Percentiles rank a stretch among this genome's conserved stretches.
phyloP scores from a whole-genome alignment of 2,329 filamentous ascomycete genomes.

The Monilinia vaccinii-corymbosi region DNA sequence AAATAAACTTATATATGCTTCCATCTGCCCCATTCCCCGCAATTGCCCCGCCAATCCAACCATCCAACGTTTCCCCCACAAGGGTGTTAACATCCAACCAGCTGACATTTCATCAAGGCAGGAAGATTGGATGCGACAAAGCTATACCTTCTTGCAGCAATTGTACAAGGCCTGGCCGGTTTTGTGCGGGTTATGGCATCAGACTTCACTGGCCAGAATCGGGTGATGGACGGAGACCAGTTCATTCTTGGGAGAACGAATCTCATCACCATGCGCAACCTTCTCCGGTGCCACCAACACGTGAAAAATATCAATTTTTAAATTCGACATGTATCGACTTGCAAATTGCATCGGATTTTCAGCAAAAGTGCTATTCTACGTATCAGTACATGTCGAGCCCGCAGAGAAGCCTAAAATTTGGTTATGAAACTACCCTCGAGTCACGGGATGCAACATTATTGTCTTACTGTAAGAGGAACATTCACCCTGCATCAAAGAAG shows the following conservation, averaged over 20 bases:
- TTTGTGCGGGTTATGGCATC: slow-evolving; percentile 37
- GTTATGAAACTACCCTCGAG: slow-evolving; percentile 26
- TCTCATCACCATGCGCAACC: slow-evolving; percentile 9
- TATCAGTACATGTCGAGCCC: slow-evolving; percentile 23
- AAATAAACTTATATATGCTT: neutral
- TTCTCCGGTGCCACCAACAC: neutral
- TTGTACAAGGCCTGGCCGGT: slow-evolving; percentile 34
- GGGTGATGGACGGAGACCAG: slow-evolving; percentile 35
- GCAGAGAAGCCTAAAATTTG: slow-evolving; percentile 31
- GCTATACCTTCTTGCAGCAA: slow-evolving; percentile 36
- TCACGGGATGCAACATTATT: slow-evolving; percentile 21
- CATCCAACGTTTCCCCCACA: neutral
- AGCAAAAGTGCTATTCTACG: slow-evolving; percentile 22
- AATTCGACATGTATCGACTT: neutral
- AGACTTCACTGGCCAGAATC: slow-evolving; percentile 40
- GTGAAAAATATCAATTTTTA: slow-evolving; percentile 1
- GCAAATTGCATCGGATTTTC: slow-evolving; percentile 12
- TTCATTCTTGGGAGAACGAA: slow-evolving; percentile 10
- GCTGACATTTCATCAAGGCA: slow-evolving; percentile 28
- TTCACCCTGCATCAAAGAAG: no score
- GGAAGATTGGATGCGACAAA: slow-evolving; percentile 41
- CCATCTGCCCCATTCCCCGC: slow-evolving; percentile 9
- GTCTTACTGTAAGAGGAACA: slow-evolving; percentile 14
- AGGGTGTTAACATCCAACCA: neutral
- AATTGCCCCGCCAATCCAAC: neutral